These are phyloP conservation scores for Cladosporium sp. DNA, from an alignment of 2,329 filamentous ascomycete genomes.

Conservation along the genomic window DNA sequence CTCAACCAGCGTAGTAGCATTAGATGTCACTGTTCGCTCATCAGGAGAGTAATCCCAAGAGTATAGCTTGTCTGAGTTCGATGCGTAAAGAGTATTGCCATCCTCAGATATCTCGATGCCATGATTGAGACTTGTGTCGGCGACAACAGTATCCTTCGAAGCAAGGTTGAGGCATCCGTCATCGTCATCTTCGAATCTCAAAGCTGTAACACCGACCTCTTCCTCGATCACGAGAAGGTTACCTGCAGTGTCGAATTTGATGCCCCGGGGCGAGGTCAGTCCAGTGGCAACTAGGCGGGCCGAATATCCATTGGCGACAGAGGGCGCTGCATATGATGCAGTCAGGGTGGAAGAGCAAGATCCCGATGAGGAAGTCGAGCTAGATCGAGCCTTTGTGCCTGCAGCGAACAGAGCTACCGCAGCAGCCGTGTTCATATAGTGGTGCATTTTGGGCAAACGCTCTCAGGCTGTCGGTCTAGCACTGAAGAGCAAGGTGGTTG, in stretches of 20 bases:
- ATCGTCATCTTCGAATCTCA: slow-evolving; percentile 28
- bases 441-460: not conserved
- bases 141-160: slow-evolving; percentile 29
- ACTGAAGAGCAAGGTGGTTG: not conserved
- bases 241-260: slow-evolving; percentile 50
- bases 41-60: slow-evolving; percentile 62
- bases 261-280: slow-evolving; percentile 47
- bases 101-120: slow-evolving; percentile 51
- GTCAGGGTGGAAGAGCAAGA: slow-evolving; percentile 41
- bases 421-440: not conserved
- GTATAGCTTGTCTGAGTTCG: slow-evolving; percentile 57
- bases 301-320: slow-evolving; percentile 44
- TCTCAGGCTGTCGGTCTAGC: not conserved
- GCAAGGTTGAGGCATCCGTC: slow-evolving; percentile 29
- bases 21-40: slow-evolving; percentile 45
- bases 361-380: not conserved
- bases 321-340: slow-evolving; percentile 41
- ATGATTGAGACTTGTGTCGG: slow-evolving; percentile 48
- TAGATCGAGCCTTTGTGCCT: slow-evolving; percentile 1
- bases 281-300: slow-evolving; percentile 49
- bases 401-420: not conserved
- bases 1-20: slow-evolving; percentile 55
- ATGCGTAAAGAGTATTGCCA: slow-evolving; percentile 55
- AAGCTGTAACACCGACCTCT: slow-evolving; percentile 30
- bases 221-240: slow-evolving; percentile 52